Conservation (phyloP, 2,329 filamentous ascomycete species). For the Phialophora verrucosa region DNA sequence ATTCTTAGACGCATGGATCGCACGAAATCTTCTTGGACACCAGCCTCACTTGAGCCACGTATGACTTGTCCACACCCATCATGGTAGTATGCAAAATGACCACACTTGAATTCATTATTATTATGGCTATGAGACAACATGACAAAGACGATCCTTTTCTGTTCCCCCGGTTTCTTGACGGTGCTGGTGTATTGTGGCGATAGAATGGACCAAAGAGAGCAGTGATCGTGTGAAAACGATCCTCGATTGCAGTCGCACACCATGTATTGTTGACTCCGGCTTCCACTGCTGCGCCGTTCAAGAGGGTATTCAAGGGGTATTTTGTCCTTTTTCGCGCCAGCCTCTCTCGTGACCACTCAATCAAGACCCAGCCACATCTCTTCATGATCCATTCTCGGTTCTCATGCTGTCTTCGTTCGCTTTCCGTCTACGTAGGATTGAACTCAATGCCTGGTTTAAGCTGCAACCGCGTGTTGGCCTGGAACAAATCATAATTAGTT, state of each 20-base stretch:
- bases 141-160: conserved; percentile 16
- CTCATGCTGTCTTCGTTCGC: neutral
- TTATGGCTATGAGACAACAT: conserved; percentile 17
- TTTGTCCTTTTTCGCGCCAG: conserved; percentile 7
- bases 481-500: neutral
- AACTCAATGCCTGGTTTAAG: conserved; percentile 8
- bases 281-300: conserved; percentile 23
- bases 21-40: neutral
- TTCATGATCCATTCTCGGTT: neutral
- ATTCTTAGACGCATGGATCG: neutral
- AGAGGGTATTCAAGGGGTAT: conserved; percentile 12
- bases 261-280: conserved; percentile 13
- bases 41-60: neutral
- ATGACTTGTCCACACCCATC: neutral
- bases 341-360: neutral
- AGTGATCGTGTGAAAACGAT: neutral
- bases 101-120: conserved; percentile 17
- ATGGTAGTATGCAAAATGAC: neutral
- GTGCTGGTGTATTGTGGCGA: conserved; percentile 7
- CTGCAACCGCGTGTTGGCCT: conserved; percentile 33
- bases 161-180: neutral
- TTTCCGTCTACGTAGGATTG: neutral
- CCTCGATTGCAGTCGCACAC: conserved; percentile 2
- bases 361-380: conserved; percentile 7
- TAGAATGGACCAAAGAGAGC: conserved; percentile 4